phyloP scores from a whole-genome alignment of 345 rosid genomes.

The Syzygium jambos region DNA sequence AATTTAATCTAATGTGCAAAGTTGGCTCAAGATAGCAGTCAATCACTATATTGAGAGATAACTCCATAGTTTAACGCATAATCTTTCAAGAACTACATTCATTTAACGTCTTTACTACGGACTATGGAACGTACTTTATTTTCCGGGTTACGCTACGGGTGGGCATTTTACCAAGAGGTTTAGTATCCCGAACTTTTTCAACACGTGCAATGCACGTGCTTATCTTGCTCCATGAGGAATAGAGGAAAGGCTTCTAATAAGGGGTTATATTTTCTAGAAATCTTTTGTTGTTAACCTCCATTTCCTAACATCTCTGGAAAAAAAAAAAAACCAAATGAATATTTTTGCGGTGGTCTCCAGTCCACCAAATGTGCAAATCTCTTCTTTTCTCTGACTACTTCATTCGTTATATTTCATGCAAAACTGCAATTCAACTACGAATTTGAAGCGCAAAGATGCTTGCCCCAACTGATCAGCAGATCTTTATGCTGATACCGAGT shows the following conservation, averaged over 20 bases:
- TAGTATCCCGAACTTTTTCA: neutral
- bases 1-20: neutral
- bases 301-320: neutral
- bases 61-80: neutral
- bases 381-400: neutral
- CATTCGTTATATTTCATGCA: neutral
- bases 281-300: neutral
- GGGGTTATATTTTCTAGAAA: neutral
- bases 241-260: neutral
- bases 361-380: neutral
- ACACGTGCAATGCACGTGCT: neutral
- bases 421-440: neutral
- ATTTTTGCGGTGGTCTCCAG: neutral
- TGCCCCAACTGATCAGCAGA: neutral
- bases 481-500: neutral
- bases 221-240: neutral
- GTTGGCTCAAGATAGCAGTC: rapidly evolving
- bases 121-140: too few species aligned
- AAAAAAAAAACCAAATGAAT: neutral
- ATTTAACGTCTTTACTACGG: neutral
- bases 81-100: neutral
- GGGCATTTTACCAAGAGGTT: too few species aligned
- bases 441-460: neutral
- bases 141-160: too few species aligned
- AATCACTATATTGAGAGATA: neutral